Evolutionary conservation across 768 basidiomycete species (phyloP), one percentile per base, ranked within the genome.

Genomic region (Mycena galericulata): DNA sequence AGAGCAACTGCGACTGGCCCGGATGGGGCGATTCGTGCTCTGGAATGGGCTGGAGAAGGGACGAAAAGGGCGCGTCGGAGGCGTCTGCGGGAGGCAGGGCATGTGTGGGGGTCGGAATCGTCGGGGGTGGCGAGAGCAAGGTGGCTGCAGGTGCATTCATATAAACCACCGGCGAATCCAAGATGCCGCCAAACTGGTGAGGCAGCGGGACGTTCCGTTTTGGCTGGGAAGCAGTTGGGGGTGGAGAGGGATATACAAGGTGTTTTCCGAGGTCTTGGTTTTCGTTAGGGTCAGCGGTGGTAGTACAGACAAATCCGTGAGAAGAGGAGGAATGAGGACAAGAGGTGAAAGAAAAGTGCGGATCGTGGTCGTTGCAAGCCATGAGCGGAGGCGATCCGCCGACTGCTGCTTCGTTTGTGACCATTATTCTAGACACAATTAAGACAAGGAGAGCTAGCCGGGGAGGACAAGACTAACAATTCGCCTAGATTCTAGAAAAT

Each of bases 241-340:
- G 70, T 27, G 70, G 70, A 12, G 70, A 71, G 4, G 70, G 67
- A 65, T 71, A 71, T 50, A 71, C 61, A 57, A 11, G 8, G 61
- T 41, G 45, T n/a, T 56, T 57, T 49, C 41, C 30, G 32, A 43
- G 10, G 54, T 60, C 54, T 43, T 59, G 15, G 34, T 60, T 47
- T 60, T 67, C 57, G 29, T 67, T 36, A 41, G 54, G n/a, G 26
- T 55, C 43, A 22, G 47, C 14, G 30, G 26, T 69, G 57, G 41
- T 69, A 50, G 32, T 69, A 69, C 62, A 69, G 56, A 60, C 62
- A 69, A 43, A 68, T 68, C 65, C 69, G 62, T 59, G 49, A 53
- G 64, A 59, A 53, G 46, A 57, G 68, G 56, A 43, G 68, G 56
- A 43, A 34, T 69, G 68, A 15, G 69, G 46, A 62, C 64, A 66